phyloP scores from a whole-genome alignment of 2,329 filamentous ascomycete genomes.

The Penicillium nordicum region DNA sequence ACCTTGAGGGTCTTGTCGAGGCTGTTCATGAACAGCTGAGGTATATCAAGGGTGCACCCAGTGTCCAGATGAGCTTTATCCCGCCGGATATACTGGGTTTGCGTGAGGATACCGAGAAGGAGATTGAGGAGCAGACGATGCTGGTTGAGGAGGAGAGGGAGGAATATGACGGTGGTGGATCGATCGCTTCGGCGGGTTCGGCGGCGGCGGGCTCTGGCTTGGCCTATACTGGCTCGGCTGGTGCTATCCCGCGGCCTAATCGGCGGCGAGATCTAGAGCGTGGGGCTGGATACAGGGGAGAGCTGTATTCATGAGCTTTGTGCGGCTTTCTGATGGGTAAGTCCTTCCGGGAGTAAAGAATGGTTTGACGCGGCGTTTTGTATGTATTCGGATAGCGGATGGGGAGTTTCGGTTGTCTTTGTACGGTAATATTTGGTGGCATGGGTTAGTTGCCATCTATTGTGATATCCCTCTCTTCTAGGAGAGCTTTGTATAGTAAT shows the following conservation, averaged over 20 bases:
- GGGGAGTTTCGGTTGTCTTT: conserved; percentile 1
- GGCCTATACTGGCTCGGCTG: conserved; percentile 18
- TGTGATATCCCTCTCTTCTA: conserved; percentile 19
- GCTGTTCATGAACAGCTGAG: conserved; percentile 80
- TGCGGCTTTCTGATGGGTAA: not conserved
- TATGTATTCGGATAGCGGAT: conserved; percentile 3
- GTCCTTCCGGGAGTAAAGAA: not conserved
- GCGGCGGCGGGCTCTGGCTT: conserved; percentile 9
- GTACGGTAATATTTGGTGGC: not conserved
- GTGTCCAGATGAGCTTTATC: conserved; percentile 77
- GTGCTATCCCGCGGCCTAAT: conserved; percentile 20
- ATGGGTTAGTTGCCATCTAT: conserved; percentile 7
- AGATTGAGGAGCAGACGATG: conserved; percentile 44
- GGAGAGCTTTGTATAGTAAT: conserved; percentile 17
- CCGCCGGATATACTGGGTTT: conserved; percentile 68
- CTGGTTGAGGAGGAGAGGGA: conserved; percentile 39
- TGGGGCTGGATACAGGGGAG: conserved; percentile 34
- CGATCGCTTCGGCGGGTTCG: conserved; percentile 10
- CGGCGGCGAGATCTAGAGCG: conserved; percentile 37
- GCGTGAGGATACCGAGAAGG: conserved; percentile 48
- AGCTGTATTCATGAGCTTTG: conserved; percentile 32
- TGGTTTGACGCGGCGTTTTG: conserved; percentile 1
- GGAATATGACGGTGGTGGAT: conserved; percentile 35
- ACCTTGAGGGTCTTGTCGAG: conserved; percentile 70
- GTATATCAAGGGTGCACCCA: conserved; percentile 80